Percentiles rank a stretch among this genome's conserved stretches.
phyloP scores from a whole-genome alignment of 1,284 basidiomycete genomes.

The Rhodofomes roseus region DNA sequence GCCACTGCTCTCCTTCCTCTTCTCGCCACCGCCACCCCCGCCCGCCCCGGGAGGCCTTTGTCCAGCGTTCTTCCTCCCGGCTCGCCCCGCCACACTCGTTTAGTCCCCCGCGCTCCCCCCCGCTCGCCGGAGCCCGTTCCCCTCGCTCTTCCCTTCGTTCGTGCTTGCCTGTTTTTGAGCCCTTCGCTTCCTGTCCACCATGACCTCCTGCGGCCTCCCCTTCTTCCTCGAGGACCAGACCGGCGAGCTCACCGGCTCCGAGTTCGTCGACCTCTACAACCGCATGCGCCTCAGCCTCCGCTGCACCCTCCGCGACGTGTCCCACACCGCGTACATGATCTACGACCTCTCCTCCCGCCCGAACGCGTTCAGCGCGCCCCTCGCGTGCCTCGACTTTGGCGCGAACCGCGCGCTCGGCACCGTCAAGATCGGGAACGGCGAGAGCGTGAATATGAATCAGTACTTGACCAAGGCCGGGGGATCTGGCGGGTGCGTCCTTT shows the following conservation, averaged over 20 bases:
- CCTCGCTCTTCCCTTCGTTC: neutral
- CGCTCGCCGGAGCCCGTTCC: neutral
- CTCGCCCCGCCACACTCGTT: neutral
- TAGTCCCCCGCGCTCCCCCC: neutral
- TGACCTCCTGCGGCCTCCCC: slow-evolving; percentile 50
- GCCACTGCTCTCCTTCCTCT: neutral
- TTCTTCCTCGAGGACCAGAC: slow-evolving; percentile 61
- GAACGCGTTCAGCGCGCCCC: slow-evolving; percentile 31
- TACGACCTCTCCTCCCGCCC: slow-evolving; percentile 34
- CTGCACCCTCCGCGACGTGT: slow-evolving; percentile 39
- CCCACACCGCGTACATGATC: slow-evolving; percentile 48
- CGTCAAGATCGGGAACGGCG: slow-evolving; percentile 38
- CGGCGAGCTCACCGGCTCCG: slow-evolving; percentile 46
- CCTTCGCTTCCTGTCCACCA: slow-evolving; percentile 15
- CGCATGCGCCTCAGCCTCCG: slow-evolving; percentile 50
- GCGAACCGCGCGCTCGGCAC: slow-evolving; percentile 46
- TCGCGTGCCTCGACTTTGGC: slow-evolving; percentile 49
- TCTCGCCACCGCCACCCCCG: neutral
- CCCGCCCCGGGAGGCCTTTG: neutral
- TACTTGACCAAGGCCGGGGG: slow-evolving; percentile 44
- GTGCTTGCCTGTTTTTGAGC: neutral
- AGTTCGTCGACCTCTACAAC: slow-evolving; percentile 60
- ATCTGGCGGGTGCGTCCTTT: slow-evolving; percentile 34
- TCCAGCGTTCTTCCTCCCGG: neutral
- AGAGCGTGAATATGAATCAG: slow-evolving; percentile 42